These are phyloP conservation scores for Chenopodium berlandieri DNA, from an alignment of 148 eudicot genomes.

Conservation along the genomic window DNA sequence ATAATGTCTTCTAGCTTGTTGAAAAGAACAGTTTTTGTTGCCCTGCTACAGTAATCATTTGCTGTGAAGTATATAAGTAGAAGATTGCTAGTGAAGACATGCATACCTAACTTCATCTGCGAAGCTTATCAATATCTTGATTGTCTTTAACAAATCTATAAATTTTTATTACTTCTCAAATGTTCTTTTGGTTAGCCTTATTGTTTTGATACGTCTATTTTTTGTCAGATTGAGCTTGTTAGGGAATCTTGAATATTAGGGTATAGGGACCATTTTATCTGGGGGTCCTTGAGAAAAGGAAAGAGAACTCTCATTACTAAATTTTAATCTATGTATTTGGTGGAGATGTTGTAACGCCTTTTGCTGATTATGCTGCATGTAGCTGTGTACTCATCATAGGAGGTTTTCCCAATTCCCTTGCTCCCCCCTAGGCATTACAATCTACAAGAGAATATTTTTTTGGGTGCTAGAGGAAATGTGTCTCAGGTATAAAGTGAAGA, in stretches of 20 bases:
- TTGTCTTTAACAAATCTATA: conserved; percentile 1
- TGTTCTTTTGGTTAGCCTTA: background rate
- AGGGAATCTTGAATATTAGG: background rate
- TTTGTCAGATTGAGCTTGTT: background rate
- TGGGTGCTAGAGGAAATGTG: too few relatives aligned
- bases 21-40: background rate
- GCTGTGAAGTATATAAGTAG: background rate
- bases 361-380: too few relatives aligned
- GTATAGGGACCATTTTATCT: background rate
- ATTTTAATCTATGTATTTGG: background rate
- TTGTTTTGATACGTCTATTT: background rate
- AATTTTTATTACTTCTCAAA: background rate
- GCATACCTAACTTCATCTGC: background rate
- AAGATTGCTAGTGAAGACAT: background rate
- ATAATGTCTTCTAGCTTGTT: background rate
- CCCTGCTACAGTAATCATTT: background rate
- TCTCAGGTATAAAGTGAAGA: background rate
- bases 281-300: background rate
- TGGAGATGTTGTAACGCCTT: background rate
- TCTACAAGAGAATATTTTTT: background rate
- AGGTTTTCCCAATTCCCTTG: background rate
- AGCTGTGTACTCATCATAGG: background rate
- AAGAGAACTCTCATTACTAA: too few relatives aligned
- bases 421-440: background rate
- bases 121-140: background rate